phyloP scores from a whole-genome alignment of 73 alveolate genomes.

The Paraurostyla sp. region DNA sequence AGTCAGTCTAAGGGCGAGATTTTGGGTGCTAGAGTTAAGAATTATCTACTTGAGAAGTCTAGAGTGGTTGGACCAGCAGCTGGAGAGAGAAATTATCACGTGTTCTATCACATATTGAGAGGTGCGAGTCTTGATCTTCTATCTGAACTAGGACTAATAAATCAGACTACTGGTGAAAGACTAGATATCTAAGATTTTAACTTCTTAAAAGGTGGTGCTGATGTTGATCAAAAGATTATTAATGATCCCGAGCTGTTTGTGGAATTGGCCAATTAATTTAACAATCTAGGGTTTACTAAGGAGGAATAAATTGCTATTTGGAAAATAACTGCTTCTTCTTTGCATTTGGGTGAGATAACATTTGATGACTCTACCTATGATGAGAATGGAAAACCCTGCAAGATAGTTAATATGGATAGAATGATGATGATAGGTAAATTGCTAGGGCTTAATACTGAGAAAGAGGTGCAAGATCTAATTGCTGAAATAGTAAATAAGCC shows the following conservation, averaged over 20 bases:
- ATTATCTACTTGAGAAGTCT: conserved; percentile 95
- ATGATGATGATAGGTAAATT: conserved; percentile 76
- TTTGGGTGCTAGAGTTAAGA: conserved; percentile 93
- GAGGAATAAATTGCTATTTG: conserved; percentile 68
- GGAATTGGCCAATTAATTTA: conserved; percentile 62
- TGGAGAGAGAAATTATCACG: conserved; percentile 97
- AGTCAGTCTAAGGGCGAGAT: conserved; percentile 86
- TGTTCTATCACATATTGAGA: conserved; percentile 92
- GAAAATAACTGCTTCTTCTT: conserved; percentile 77
- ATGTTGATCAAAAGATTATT: conserved; percentile 67
- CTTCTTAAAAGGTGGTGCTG: conserved; percentile 75
- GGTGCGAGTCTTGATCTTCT: conserved; percentile 73
- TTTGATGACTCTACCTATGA: conserved; percentile 87
- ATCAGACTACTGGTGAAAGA: conserved; percentile 35
- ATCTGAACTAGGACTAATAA: conserved; percentile 34
- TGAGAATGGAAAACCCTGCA: conserved; percentile 85
- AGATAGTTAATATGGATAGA: conserved; percentile 71
- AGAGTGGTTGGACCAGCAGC: conserved; percentile 94
- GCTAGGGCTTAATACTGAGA: conserved; percentile 81
- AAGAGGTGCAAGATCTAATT: conserved; percentile 67
- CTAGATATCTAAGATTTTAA: conserved; percentile 56
- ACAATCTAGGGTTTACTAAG: conserved; percentile 78
- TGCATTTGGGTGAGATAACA: conserved; percentile 91
- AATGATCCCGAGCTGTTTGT: conserved; percentile 75
- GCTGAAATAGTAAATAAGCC: conserved; percentile 87